Evolutionary conservation across 805 yeast species (phyloP).

Genomic region (Saccharomyces jurei): DNA sequence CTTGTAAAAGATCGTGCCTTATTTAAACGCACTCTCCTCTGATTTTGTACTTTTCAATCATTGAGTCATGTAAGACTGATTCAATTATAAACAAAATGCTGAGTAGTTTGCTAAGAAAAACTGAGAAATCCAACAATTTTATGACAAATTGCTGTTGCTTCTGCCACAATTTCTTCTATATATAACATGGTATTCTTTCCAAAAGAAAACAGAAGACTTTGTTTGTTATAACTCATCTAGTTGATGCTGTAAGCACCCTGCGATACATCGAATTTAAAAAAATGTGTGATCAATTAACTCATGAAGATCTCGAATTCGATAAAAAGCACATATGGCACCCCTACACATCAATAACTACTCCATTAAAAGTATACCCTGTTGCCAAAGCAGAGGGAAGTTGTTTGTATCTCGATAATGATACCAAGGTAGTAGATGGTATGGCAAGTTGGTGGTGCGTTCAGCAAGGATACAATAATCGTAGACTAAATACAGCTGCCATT

Average conservation of each 20-base stretch:
- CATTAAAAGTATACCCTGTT: slow-evolving; percentile 21
- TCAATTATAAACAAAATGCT: background rate
- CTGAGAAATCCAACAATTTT: background rate
- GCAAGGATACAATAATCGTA: slow-evolving; percentile 27
- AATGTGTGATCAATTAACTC: background rate
- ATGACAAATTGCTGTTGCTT: background rate
- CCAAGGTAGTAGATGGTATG: slow-evolving; percentile 24
- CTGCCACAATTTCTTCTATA: background rate
- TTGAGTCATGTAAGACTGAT: background rate
- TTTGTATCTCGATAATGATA: slow-evolving; percentile 12
- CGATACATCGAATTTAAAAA: background rate
- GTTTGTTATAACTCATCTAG: background rate
- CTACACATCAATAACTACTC: slow-evolving; percentile 23
- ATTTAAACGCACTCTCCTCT: background rate
- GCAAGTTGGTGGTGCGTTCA: slow-evolving; percentile 30
- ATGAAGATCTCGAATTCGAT: slow-evolving; percentile 15
- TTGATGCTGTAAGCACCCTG: background rate
- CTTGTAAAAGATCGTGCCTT: background rate
- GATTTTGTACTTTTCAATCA: background rate
- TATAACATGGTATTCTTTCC: background rate
- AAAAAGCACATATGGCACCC: slow-evolving; percentile 29
- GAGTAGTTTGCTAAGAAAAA: background rate
- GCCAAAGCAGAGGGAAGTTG: slow-evolving; percentile 17
- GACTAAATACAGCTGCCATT: slow-evolving; percentile 25
- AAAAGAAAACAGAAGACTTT: background rate